Evolutionary conservation across 2,329 filamentous ascomycete species (phyloP).

Genomic region (Xylariaceae sp.): DNA sequence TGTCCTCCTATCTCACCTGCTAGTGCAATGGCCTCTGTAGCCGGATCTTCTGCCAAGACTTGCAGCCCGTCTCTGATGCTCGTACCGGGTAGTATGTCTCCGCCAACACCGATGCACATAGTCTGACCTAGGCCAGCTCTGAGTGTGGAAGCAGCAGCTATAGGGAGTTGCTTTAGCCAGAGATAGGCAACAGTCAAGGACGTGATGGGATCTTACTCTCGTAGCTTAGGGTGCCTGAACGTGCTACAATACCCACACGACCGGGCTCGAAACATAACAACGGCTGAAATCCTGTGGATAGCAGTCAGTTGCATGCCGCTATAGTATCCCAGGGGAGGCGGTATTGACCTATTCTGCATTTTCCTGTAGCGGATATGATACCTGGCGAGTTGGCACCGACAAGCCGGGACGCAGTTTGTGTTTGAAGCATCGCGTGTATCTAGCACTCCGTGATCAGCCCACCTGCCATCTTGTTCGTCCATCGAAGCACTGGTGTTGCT

Average conservation of each 20-base stretch:
- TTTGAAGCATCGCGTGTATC: slow-evolving; percentile 65
- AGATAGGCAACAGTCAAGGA: neutral
- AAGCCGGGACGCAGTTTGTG: slow-evolving; percentile 64
- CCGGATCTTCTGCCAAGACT: slow-evolving; percentile 61
- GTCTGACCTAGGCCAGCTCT: slow-evolving; percentile 67
- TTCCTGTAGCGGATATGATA: slow-evolving; percentile 67
- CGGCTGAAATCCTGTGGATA: slow-evolving; percentile 62
- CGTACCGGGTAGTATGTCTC: slow-evolving; percentile 68
- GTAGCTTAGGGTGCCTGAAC: slow-evolving; percentile 71
- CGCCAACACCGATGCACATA: slow-evolving; percentile 69
- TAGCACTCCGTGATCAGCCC: slow-evolving; percentile 31
- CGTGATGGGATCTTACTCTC: slow-evolving; percentile 41
- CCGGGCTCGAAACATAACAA: slow-evolving; percentile 67
- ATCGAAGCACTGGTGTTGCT: slow-evolving; percentile 19
- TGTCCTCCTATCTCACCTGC: slow-evolving; percentile 70
- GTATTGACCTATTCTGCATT: slow-evolving; percentile 43
- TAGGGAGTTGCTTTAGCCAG: slow-evolving; percentile 7
- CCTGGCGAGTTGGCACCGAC: slow-evolving; percentile 71
- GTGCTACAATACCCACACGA: slow-evolving; percentile 65
- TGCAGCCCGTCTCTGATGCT: slow-evolving; percentile 67
- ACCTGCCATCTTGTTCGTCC: slow-evolving; percentile 4
- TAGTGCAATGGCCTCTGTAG: slow-evolving; percentile 67
- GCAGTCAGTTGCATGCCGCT: neutral
- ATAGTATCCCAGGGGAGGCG: neutral
- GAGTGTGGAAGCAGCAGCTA: slow-evolving; percentile 64